Conservation (phyloP, 495 filamentous ascomycete species). For the Penicillium subrubescens region DNA sequence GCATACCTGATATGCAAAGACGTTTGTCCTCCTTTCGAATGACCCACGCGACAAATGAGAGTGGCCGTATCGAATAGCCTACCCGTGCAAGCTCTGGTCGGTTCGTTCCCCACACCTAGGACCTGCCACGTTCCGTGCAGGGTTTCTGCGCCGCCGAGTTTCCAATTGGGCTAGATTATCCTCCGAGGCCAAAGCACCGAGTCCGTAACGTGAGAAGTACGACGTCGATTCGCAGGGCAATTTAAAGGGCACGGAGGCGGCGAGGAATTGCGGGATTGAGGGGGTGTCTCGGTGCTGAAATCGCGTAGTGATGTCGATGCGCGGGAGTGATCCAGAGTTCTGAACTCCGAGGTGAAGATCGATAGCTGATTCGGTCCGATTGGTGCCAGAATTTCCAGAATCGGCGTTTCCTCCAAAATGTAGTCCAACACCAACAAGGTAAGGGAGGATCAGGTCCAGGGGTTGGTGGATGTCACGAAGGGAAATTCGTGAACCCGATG, state of each 20-base stretch:
- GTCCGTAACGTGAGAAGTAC: constrained; percentile 11
- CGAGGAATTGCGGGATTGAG: neutral
- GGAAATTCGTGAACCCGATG: constrained; percentile 5
- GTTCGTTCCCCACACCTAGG: constrained; percentile 28
- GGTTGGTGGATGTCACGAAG: constrained; percentile 4
- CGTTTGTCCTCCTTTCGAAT: constrained; percentile 9
- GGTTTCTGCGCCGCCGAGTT: constrained; percentile 24
- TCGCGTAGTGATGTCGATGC: neutral
- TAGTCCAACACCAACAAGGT: neutral
- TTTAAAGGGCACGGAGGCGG: constrained; percentile 3
- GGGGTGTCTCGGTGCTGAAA: neutral
- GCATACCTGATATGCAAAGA: constrained; percentile 7
- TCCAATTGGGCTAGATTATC: constrained; percentile 33
- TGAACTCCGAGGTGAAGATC: neutral
- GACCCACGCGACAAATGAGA: constrained; percentile 13
- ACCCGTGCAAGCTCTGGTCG: constrained; percentile 21
- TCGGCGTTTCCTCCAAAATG: neutral
- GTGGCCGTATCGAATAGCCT: constrained; percentile 10
- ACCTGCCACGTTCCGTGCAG: constrained; percentile 27
- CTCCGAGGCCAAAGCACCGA: constrained; percentile 27
- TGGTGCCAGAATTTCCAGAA: constrained; percentile 7
- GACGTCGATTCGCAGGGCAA: constrained; percentile 3
- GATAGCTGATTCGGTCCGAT: constrained; percentile 1
- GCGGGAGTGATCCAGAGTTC: neutral
- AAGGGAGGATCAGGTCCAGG: neutral